Base-by-base conservation (phyloP, 2,329 filamentous ascomycete genomes). In the Capronia epimyces region DNA sequence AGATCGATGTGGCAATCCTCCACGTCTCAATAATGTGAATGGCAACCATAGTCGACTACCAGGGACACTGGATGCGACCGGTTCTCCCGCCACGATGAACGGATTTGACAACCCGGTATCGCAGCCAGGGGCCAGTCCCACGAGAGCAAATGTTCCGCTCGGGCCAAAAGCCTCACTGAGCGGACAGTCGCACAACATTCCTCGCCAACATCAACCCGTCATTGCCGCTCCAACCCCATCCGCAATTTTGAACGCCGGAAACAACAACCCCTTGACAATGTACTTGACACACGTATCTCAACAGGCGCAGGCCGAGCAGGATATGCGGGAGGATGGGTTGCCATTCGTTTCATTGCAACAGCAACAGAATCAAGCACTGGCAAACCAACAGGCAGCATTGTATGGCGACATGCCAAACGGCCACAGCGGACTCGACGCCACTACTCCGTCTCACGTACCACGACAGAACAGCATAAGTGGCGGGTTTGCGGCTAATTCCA, bases 1-100 rank as follows among this genome's bases (percentile, higher is more conserved):
- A 75, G 93, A 98, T 67, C 84, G 93, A 50, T 98, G 93, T 64
- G 93, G 93, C 60, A 98, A 98, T 72, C 86, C 93, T 46, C 93
- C 93, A 39, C 84, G 93, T 54, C 93, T 84, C 67, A 80, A 76
- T 58, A 73, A 75, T 55, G 69, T 74, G 45, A 75, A 77, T 60
- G 74, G 85, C 60, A 75, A 78, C 46, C 79, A 85, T 64, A 84
- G 84, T 51, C 86, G 88, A 46, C 81, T 71, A 73, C 61, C 79
- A 73, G 64, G 63, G 52, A 63, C 67, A n/a, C 60, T 73, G 15
- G 79, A 81, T 50, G 77, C 75, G 29, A 67, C 76, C 25, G 72
- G 75, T 53, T 81, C 79, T 8, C 77, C 76, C 6, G 77, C 77
- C 2, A 75, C 75, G 4, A 69, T 80, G 59, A 83, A 80, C 57